These are phyloP conservation scores for Chrysoporthe deuterocubensis DNA, from an alignment of 2,329 filamentous ascomycete genomes.

Conservation along the genomic window DNA sequence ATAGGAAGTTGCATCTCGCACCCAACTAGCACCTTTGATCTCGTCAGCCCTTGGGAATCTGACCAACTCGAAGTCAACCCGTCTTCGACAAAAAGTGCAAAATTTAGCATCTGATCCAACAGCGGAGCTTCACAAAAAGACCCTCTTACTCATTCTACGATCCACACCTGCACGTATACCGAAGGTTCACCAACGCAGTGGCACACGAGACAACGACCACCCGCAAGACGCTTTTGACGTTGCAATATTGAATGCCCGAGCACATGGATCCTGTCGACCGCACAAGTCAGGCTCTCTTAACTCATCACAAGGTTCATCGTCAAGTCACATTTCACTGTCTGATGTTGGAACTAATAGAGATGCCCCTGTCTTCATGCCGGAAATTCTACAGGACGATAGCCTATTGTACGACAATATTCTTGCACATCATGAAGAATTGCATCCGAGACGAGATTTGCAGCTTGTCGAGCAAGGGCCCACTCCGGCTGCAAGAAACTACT, in stretches of 20 bases:
- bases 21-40: slow-evolving; percentile 12
- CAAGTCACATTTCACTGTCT: background rate
- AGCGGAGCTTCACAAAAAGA: slow-evolving; percentile 3
- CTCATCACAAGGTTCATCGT: slow-evolving; percentile 1
- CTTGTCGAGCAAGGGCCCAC: background rate
- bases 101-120: slow-evolving; percentile 6
- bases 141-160: slow-evolving; percentile 5
- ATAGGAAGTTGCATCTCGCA: slow-evolving; percentile 18
- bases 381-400: background rate
- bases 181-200: background rate
- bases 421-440: background rate
- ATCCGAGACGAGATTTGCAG: background rate
- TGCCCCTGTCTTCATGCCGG: background rate
- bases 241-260: background rate
- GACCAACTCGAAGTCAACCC: slow-evolving; percentile 11
- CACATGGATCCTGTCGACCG: background rate
- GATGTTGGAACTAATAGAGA: background rate
- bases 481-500: background rate
- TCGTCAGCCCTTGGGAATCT: slow-evolving; percentile 21
- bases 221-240: background rate
- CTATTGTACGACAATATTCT: background rate
- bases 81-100: slow-evolving; percentile 10
- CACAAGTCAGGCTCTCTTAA: background rate
- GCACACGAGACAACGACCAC: background rate
- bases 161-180: slow-evolving; percentile 7